These are phyloP conservation scores for Lindgomyces ingoldianus DNA, from an alignment of 495 filamentous ascomycete species.

Conservation along the genomic window DNA sequence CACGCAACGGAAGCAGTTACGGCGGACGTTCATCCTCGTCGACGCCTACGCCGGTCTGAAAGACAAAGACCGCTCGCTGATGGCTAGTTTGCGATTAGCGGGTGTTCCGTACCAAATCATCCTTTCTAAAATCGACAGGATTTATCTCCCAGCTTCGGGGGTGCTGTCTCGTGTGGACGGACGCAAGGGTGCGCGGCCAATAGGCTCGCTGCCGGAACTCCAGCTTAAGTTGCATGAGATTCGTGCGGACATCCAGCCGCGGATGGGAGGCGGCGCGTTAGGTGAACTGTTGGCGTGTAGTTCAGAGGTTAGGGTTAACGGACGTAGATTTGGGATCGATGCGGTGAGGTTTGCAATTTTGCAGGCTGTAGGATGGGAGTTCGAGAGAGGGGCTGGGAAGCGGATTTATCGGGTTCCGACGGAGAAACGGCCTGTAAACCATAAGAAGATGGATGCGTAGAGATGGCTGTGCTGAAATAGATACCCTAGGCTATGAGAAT, in stretches of 20 bases:
- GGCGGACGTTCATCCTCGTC: constrained; percentile 79
- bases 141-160: constrained; percentile 51
- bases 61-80: constrained; percentile 63
- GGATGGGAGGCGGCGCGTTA: constrained; percentile 14
- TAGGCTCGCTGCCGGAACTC: constrained; percentile 72
- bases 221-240: constrained; percentile 74
- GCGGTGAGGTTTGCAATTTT: constrained; percentile 41
- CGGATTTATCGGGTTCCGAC: neutral
- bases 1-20: constrained; percentile 66
- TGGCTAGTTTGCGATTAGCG: constrained; percentile 62
- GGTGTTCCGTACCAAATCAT: constrained; percentile 75
- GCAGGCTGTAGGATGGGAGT: constrained; percentile 35
- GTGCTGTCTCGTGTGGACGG: constrained; percentile 83
- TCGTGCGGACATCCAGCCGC: constrained; percentile 8
- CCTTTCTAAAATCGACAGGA: constrained; percentile 76
- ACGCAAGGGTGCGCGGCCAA: constrained; percentile 73
- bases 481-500: neutral
- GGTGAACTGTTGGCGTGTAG: constrained; percentile 21
- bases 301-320: constrained; percentile 9
- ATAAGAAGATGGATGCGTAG: neutral
- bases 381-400: constrained; percentile 20
- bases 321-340: constrained; percentile 40
- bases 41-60: constrained; percentile 84
- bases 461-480: neutral
- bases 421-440: neutral